Evolutionary conservation across 768 basidiomycete species (phyloP).

Genomic region (Leccinum ochraceum): DNA sequence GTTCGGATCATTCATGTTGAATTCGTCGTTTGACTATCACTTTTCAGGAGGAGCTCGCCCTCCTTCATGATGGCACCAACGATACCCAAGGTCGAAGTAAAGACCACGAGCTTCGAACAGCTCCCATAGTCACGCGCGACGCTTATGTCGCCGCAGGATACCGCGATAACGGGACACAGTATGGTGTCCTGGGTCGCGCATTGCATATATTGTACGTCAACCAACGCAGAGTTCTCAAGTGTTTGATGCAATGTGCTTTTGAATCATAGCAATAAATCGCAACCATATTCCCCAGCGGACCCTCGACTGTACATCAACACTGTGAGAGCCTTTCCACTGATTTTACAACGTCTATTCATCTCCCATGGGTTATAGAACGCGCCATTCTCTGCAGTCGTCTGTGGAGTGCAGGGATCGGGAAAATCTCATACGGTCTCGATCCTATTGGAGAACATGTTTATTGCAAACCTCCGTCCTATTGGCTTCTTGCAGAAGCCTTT

Average conservation of each 20-base stretch:
- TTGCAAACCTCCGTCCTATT: conserved; percentile 48
- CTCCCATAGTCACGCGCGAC: conserved; percentile 55
- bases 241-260: background rate
- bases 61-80: conserved; percentile 28
- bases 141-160: conserved; percentile 42
- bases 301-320: conserved; percentile 68
- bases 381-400: conserved; percentile 73
- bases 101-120: conserved; percentile 40
- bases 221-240: background rate
- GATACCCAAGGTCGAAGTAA: conserved; percentile 27
- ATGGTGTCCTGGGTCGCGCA: conserved; percentile 60
- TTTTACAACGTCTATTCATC: background rate
- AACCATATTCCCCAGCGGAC: conserved; percentile 39
- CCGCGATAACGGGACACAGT: conserved; percentile 45
- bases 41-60: conserved; percentile 33
- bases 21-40: background rate
- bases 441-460: conserved; percentile 68
- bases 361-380: conserved; percentile 50
- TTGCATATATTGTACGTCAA: conserved; percentile 45
- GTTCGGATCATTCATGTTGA: background rate
- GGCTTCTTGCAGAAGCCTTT: conserved; percentile 57
- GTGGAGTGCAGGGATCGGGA: conserved; percentile 76
- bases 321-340: conserved; percentile 34
- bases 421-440: conserved; percentile 74
- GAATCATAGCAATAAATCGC: conserved; percentile 29